These are phyloP conservation scores for Aspergillus oerlinghausenensis DNA, from an alignment of 2,329 filamentous ascomycete genomes.

Conservation along the genomic window DNA sequence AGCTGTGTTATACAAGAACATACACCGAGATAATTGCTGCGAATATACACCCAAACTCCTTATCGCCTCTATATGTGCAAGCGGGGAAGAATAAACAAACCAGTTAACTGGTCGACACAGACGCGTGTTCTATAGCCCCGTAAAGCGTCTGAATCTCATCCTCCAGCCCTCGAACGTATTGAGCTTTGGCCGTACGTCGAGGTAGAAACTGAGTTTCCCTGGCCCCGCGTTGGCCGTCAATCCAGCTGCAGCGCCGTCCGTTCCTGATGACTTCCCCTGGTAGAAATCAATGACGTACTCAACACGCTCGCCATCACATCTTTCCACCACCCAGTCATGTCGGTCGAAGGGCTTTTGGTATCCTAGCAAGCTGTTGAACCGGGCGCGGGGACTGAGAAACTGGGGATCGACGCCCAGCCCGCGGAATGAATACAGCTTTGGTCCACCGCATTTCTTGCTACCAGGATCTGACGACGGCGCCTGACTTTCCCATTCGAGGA, in stretches of 20 bases:
- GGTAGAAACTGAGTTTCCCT: constrained; percentile 56
- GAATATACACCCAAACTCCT: constrained; percentile 22
- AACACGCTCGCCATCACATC: constrained; percentile 68
- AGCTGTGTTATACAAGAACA: constrained; percentile 30
- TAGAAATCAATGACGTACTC: constrained; percentile 99
- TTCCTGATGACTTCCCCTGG: constrained; percentile 56
- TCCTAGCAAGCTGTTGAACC: constrained; percentile 78
- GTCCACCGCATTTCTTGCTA: constrained; percentile 67
- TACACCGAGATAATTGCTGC: constrained; percentile 22
- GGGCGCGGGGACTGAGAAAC: constrained; percentile 72
- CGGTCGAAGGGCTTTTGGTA: constrained; percentile 90
- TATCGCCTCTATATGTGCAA: constrained; percentile 23
- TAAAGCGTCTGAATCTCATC: constrained; percentile 49
- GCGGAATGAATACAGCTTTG: constrained; percentile 76
- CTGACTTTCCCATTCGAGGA: constrained; percentile 79
- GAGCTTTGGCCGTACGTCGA: constrained; percentile 62
- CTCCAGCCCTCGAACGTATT: constrained; percentile 59
- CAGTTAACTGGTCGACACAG: not conserved
- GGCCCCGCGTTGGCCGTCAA: constrained; percentile 28
- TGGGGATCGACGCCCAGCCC: constrained; percentile 53
- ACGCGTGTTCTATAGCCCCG: constrained; percentile 38
- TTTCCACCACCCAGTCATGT: constrained; percentile 95
- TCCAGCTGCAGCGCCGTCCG: constrained; percentile 23
- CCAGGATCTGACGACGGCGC: constrained; percentile 52
- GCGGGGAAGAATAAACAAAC: not conserved